Conservation (phyloP, 78 protist species). For the Dictyostelium capitatum region DNA sequence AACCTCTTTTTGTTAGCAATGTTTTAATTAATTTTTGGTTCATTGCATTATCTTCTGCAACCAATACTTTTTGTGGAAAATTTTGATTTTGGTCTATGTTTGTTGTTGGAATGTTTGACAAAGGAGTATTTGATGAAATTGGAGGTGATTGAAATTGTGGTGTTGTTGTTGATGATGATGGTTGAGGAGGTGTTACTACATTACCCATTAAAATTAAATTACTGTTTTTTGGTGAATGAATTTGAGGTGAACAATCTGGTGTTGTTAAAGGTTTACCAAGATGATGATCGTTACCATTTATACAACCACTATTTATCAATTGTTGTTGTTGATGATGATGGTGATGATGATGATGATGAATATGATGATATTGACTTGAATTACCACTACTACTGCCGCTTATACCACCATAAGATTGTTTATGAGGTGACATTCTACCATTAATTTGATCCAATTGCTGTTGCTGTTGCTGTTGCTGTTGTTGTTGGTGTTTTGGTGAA, state of each 20-base stretch:
- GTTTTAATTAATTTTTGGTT: constrained; percentile 62
- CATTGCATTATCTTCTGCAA: constrained; percentile 85
- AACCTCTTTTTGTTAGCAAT: constrained; percentile 25
- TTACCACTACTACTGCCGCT: not conserved
- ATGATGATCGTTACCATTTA: not conserved
- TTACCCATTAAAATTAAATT: not conserved
- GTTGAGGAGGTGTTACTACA: constrained; percentile 7
- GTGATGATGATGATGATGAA: not conserved
- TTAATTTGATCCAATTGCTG: constrained; percentile 13
- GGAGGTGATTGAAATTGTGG: constrained; percentile 20
- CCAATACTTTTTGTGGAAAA: constrained; percentile 38
- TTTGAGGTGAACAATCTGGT: not conserved
- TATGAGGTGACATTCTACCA: constrained; percentile 30
- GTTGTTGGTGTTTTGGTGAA: not conserved
- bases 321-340: not conserved
- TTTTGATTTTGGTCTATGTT: not conserved
- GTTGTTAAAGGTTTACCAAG: not conserved
- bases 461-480: not conserved
- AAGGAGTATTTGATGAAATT: not conserved
- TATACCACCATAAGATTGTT: not conserved
- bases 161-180: not conserved
- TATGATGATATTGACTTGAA: not conserved
- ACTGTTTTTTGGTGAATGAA: not conserved
- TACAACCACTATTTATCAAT: not conserved
- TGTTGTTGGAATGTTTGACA: not conserved